phyloP scores from a whole-genome alignment of 768 basidiomycete species.

The Suillus subluteus region DNA sequence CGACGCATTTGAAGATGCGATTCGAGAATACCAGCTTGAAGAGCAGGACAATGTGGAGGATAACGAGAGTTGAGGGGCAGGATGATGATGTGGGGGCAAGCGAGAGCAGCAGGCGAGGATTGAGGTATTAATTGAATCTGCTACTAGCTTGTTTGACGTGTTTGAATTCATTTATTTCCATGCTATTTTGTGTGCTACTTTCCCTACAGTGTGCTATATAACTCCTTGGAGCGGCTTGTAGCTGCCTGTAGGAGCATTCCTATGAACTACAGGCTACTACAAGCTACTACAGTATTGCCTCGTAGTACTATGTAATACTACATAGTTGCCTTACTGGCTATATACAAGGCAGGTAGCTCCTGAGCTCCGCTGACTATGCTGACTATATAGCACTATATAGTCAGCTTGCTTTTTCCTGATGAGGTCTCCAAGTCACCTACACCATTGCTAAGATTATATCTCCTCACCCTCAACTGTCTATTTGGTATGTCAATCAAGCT shows the following conservation, averaged over 20 bases:
- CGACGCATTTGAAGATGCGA: too few species aligned
- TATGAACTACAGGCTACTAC: conserved; percentile 1
- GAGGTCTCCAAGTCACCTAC: too few species aligned
- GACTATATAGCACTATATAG: too few species aligned
- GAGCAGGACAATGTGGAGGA: not conserved
- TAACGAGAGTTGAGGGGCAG: not conserved
- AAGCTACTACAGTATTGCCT: not conserved
- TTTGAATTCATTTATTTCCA: not conserved
- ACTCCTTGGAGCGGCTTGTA: not conserved
- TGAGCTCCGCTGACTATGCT: too few species aligned
- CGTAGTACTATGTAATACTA: not conserved
- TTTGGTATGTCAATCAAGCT: too few species aligned
- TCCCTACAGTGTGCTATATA: conserved; percentile 3
- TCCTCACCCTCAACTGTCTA: too few species aligned
- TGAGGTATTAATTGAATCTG: not conserved
- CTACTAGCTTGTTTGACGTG: not conserved
- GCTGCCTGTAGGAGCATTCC: conserved; percentile 2
- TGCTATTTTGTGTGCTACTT: not conserved
- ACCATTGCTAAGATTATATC: too few species aligned
- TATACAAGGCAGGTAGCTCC: too few species aligned
- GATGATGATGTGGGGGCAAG: not conserved
- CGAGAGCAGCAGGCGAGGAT: conserved; percentile 1
- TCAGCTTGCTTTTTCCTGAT: too few species aligned
- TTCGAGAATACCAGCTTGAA: not conserved
- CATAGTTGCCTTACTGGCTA: too few species aligned